Base-by-base conservation (phyloP, 106 monocot genomes). In the Dendrobium officinale region DNA sequence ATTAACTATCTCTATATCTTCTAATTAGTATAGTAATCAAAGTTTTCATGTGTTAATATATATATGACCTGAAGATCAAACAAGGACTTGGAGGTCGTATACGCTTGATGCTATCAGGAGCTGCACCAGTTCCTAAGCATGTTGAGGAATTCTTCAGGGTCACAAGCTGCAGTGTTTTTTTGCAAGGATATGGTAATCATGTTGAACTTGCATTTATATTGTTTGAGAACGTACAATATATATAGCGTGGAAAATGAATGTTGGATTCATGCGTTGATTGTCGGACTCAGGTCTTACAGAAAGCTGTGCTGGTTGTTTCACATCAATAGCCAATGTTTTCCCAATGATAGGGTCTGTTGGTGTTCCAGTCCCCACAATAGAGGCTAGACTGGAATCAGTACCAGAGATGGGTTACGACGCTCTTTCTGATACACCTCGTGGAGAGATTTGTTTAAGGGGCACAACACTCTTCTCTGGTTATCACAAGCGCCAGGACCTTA, bases 391-490 rank as follows among this genome's bases (percentile, higher is more conserved):
- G 13, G 91, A 92, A 77, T 98, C 94, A 16, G 91, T 98, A 31
- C 89, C 89, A 10, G 97, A 98, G 55, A 94, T 98, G 97, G 92
- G 85, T 26, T 98, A 98, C 45, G 89, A 98, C 84, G 94, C 97
- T 6, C 89, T 94, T 64, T 94, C 97, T 15, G 37, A 2, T 72
- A 10, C 80, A n/a, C 91, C 97, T 20, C 90, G 88, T 22, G 98
- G 98, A 73, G 98, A 98, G 83, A 91, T 98, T 78, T 98, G 94
- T 81, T 74, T 98, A 81, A 92, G 98, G 85, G 98, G 98, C 0
- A 80, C 79, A 75, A 92, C 92, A 45, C 83, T 98, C 49, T 98
- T 98, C 84, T 95, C 92, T 55, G 92, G 98, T 43, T 98, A 98
- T 80, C 84, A 98, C 81, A 95, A 91, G 74, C 85, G 92, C 17